Evolutionary conservation across 805 yeast species (phyloP).

Genomic region (Wickerhamomyces sydowiorum): DNA sequence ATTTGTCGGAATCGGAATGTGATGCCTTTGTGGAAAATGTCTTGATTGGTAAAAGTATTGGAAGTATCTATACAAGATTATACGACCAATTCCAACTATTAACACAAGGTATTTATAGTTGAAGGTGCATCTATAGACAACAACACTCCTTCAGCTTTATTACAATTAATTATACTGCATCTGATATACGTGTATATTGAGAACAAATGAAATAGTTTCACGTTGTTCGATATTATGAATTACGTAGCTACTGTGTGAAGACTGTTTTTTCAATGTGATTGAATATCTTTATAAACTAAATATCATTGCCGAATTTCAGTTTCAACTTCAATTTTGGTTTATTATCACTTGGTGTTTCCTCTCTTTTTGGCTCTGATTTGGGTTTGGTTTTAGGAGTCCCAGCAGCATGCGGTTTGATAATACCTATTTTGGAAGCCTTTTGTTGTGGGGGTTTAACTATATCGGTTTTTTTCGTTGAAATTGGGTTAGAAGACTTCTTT

Average conservation of each 20-base stretch:
- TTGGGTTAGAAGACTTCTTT: conserved; percentile 7
- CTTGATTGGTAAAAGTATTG: conserved; percentile 74
- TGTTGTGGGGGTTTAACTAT: not conserved
- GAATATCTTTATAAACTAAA: not conserved
- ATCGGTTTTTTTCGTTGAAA: not conserved
- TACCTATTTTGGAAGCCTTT: not conserved
- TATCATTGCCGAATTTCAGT: conserved; percentile 5
- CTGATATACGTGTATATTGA: not conserved
- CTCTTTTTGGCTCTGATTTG: not conserved
- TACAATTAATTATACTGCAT: not conserved
- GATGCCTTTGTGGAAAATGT: conserved; percentile 73
- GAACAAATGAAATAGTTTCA: too few relatives aligned
- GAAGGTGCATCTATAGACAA: too few relatives aligned
- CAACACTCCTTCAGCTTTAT: too few relatives aligned
- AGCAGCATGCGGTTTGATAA: not conserved
- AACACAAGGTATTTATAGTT: conserved; percentile 91
- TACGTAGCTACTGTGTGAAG: too few relatives aligned
- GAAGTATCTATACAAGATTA: conserved; percentile 83
- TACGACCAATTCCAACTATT: conserved; percentile 93
- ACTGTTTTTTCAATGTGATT: not conserved
- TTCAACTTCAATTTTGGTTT: conserved; percentile 8
- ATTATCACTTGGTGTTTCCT: too few relatives aligned
- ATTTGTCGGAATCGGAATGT: conserved; percentile 64
- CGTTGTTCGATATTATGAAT: too few relatives aligned
- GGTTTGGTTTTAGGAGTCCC: not conserved